Base-by-base conservation (phyloP, 1,284 basidiomycete genomes). In the Inonotus obliquus region DNA sequence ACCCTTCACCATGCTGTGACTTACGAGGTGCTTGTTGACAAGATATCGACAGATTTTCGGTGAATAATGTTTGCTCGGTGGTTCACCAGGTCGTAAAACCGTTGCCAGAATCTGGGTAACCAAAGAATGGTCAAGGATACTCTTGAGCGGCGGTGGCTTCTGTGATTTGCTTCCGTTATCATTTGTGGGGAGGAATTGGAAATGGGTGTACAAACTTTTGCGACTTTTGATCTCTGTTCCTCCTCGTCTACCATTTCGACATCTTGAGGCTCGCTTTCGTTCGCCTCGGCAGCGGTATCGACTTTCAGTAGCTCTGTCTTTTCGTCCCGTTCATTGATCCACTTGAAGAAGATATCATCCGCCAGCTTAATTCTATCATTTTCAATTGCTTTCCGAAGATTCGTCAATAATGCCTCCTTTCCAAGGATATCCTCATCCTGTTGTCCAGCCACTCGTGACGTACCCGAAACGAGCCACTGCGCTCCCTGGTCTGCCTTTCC, bases 1-100 rank as follows among this genome's bases (percentile, higher is more conserved):
- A 21, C 78, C 79, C 1, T 81, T 74, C 13, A 89, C 67, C 85
- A 90, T 88, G 29, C 74, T 77, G 37, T 80, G 76, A 60, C 79
- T 84, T 17, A 89, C 79, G 3, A 80, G 74, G 2, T 77, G 72
- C 58, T 73, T 76, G 68, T 81, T 76, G 4, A 91, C 72, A 25
- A 91, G 75, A 69, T 78, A 77, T 38, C 75, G 74, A n/a, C 83
- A 72, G 41, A 86, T 77, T 61, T 84, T 80, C 0, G 79, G 73
- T 2, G 84, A 78, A 72, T 81, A 86, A 57, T 71, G 73, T 45
- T 68, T 73, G 65, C 67, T 73, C 32, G 71, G 63, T 44, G 69
- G 69, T 69, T 65, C 75, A 19, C 74, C 69, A 4, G 78, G 74
- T 61, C 76, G 76, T 4, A 89, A 69, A 5, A 83, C 68, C 0